Base-by-base conservation (phyloP, 768 basidiomycete genomes). In the Lactifluus hygrophoroides region DNA sequence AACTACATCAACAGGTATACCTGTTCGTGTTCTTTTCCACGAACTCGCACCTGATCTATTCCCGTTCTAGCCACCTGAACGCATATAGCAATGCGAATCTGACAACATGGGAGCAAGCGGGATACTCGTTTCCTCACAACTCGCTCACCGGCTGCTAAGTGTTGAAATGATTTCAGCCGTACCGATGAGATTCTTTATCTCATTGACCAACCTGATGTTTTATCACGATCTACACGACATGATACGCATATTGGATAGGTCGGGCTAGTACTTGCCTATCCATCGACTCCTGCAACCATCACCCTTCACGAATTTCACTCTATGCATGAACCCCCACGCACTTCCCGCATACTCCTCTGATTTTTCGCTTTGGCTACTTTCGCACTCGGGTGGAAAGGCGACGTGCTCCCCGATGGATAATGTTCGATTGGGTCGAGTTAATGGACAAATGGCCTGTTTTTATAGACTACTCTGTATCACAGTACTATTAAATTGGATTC, bases 91-190 rank as follows among this genome's bases (percentile, higher is more conserved):
- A 96, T 68, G 76, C 91, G 19, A 94, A 95, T 67, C 70, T 90
- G 44, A 94, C 94, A 28, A 88, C 86, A 47, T 95, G 94, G 93
- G 76, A 74, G 2, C 77, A 81, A 63, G 91, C 85, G 1, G 88
- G 88, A 42, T 81, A 88, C 67, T 73, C 73, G 0, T 88, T 87
- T 72, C 94, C 94, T 17, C 74, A 82, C 40, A 94, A 93, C 68
- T 75, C 71, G 16, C 19, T 40, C 23, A 9, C 48, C 5, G 28
- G 51, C 19, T 64, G 63, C 37, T 64, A 38, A 63, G 25, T 11
- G 40, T 11, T 14, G 40, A 21, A 45, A 25, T 8, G 32, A n/a
- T 25, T 37, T 25, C 32, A 32, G 30, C 27, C 28, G 23, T 32
- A n/a, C 34, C 25, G 47, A 42, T 57, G 44, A 27, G 38, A 48